Evolutionary conservation across 257 asterid genomes (phyloP).

Genomic region (Nicotiana tabacum): DNA sequence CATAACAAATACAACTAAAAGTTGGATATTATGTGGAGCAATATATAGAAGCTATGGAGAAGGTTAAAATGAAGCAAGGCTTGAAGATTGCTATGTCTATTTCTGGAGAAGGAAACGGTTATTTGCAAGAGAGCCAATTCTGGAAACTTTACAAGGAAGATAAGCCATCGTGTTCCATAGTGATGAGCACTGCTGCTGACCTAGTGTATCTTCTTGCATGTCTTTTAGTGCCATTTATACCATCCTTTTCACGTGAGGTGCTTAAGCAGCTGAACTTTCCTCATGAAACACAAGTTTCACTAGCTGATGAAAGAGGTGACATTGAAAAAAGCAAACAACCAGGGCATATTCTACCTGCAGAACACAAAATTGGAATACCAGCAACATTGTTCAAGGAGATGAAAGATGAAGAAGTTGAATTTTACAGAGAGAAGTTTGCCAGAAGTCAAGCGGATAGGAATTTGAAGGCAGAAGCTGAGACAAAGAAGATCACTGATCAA

Average conservation of each 20-base stretch:
- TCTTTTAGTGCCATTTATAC: constrained; percentile 86
- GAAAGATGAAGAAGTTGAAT: constrained; percentile 69
- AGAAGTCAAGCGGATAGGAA: constrained; percentile 93
- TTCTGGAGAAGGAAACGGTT: constrained; percentile 84
- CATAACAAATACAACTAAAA: constrained; percentile 2
- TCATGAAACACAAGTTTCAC: constrained; percentile 44
- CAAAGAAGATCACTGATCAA: constrained; percentile 51
- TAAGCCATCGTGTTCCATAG: constrained; percentile 54
- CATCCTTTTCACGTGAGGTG: constrained; percentile 78
- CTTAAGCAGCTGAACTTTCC: constrained; percentile 89
- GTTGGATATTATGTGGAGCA: constrained; percentile 60
- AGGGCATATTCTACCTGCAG: constrained; percentile 69
- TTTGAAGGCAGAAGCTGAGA: constrained; percentile 56
- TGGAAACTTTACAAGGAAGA: constrained; percentile 95
- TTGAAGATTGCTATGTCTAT: constrained; percentile 78
- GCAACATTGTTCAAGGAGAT: constrained; percentile 65
- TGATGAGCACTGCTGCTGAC: constrained; percentile 75
- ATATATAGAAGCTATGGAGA: constrained; percentile 82
- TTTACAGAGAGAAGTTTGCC: constrained; percentile 57
- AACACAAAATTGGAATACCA: constrained; percentile 81
- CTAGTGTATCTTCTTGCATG: constrained; percentile 79
- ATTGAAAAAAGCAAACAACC: constrained; percentile 66
- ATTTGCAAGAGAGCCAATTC: constrained; percentile 78
- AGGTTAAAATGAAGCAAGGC: constrained; percentile 88
- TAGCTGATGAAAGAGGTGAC: constrained; percentile 59